Evolutionary conservation across 108 stramenopile species (phyloP), one percentile per base, ranked within the genome.

Genomic region (Fistulifera solaris): DNA sequence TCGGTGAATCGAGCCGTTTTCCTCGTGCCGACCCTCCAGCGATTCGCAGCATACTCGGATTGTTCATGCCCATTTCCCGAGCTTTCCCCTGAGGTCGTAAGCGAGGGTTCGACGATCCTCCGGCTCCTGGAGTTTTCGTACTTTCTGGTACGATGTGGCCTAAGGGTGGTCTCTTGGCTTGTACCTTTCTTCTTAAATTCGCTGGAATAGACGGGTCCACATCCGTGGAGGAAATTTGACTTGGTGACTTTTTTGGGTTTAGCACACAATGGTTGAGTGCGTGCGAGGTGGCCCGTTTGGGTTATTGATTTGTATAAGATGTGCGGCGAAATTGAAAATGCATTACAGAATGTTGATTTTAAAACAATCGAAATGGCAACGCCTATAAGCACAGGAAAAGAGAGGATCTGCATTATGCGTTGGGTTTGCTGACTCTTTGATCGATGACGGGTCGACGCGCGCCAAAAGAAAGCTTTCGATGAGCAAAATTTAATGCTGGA

Each of bases 1-100:
- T 71, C 0, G 96, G 96, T 17, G 85, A 88, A 40, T 90, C 86
- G 50, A 98, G 61, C 48, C 73, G 70, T 2, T 89, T 75, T 24
- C 94, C 94, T 44, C 73, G 62, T 19, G 72, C 76, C 1, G 72
- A 60, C 2, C 95, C 95, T 40, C 85, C 92, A 27, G 87, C 58
- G 40, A 96, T 89, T 38, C 72, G 70, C 16, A 95, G 71, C 43
- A 69, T 76, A 58, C 76, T 77, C 0, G 89, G 85, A 59, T 87
- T 87, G 55, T 83, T 85, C 59, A 82, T 68, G 6, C 71, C 68
- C 21, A 72, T 58, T 45, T 71, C 76, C n/a, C 80, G 78, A 0
- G 77, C 56, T 55, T 81, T 66, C 13, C 90, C 90, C 62, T 92
- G 90, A 3, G 86, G 71, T 45, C 76, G 80, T 4, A 92, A 62